phyloP scores from a whole-genome alignment of 2,329 filamentous ascomycete species.

The Verticillium klebahnii region DNA sequence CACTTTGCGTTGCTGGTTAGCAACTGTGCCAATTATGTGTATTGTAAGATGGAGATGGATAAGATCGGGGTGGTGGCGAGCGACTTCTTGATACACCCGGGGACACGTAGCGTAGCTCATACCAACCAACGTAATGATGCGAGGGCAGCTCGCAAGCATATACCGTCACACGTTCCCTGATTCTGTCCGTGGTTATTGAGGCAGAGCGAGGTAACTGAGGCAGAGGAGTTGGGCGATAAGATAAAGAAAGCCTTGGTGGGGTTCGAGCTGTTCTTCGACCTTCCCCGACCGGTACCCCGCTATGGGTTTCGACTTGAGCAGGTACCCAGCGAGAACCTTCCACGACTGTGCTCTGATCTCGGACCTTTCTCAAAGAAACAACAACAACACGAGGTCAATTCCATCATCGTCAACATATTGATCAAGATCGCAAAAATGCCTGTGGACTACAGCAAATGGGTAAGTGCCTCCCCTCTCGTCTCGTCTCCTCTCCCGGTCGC shows the following conservation, averaged over 20 bases:
- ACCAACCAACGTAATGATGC: background rate
- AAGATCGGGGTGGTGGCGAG: background rate
- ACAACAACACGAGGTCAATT: background rate
- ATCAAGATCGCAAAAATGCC: conserved; percentile 33
- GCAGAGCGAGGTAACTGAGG: background rate
- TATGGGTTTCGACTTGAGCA: background rate
- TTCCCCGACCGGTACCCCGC: background rate
- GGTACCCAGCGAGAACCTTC: conserved; percentile 14
- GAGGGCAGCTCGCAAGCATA: background rate
- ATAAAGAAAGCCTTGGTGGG: background rate
- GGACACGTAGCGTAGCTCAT: background rate
- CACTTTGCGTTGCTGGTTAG: background rate
- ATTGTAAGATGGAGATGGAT: background rate
- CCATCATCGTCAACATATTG: background rate
- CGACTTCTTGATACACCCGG: background rate
- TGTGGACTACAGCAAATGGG: conserved; percentile 66
- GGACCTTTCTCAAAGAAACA: conserved; percentile 9
- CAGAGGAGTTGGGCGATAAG: background rate
- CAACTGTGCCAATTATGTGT: background rate
- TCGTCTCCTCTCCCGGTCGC: background rate
- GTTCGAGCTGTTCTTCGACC: background rate
- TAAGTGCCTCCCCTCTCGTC: conserved; percentile 26
- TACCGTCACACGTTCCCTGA: background rate
- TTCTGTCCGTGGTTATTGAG: background rate
- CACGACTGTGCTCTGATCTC: background rate